A percentile compares a stretch with the other conserved stretches of the same genome.
phyloP scores from a whole-genome alignment of 192 early-diverging fungal species.

The Coemansia sp. region DNA sequence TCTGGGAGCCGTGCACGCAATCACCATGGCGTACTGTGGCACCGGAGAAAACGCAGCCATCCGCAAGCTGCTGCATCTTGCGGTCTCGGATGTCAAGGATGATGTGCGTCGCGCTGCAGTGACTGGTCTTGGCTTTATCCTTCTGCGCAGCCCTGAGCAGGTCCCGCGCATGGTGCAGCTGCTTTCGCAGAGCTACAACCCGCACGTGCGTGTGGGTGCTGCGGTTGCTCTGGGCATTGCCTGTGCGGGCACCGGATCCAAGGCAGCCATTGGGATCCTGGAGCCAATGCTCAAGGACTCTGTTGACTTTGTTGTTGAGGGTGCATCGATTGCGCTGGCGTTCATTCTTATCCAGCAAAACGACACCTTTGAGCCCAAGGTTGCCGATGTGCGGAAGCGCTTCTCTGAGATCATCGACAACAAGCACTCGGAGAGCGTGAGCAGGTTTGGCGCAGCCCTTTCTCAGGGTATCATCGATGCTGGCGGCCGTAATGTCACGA shows the following conservation, averaged over 20 bases:
- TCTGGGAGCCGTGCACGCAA: constrained; percentile 95
- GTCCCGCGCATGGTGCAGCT: constrained; percentile 99
- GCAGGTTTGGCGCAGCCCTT: constrained; percentile 94
- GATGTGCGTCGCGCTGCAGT: constrained; percentile 99
- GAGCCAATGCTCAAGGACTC: constrained; percentile 98
- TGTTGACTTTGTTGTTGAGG: constrained; percentile 97
- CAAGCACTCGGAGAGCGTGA: constrained; percentile 90
- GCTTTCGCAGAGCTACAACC: constrained; percentile 96
- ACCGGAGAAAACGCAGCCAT: constrained; percentile 98
- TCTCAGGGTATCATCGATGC: constrained; percentile 98
- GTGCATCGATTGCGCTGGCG: constrained; percentile 90
- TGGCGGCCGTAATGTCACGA: constrained; percentile 96
- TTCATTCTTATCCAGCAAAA: constrained; percentile 98
- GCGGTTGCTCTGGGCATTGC: constrained; percentile 95
- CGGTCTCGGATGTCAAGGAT: constrained; percentile 98
- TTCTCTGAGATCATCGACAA: constrained; percentile 87
- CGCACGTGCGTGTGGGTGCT: constrained; percentile 97
- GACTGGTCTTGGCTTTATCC: constrained; percentile 92
- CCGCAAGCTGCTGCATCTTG: constrained; percentile 89
- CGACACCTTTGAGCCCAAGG: constrained; percentile 79
- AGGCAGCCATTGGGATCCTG: constrained; percentile 88
- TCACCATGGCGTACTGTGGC: constrained; percentile 97
- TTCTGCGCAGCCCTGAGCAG: constrained; percentile 90
- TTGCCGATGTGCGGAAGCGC: constrained; percentile 80
- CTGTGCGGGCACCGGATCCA: constrained; percentile 91